These are phyloP conservation scores for Stephanocyclus meneghinianus DNA, from an alignment of 352 stramenopile genomes.

Conservation along the genomic window DNA sequence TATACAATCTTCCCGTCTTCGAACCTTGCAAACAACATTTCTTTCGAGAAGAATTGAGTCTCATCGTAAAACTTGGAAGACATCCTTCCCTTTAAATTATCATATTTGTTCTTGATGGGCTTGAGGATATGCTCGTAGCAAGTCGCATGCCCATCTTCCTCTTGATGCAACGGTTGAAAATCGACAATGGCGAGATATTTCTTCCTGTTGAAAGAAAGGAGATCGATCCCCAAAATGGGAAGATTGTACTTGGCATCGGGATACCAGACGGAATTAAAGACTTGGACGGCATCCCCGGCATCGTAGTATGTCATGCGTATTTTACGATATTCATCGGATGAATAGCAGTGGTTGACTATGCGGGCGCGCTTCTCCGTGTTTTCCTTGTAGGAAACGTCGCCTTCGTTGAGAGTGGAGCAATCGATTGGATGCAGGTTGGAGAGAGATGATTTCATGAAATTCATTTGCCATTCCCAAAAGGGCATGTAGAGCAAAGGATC, in stretches of 20 bases:
- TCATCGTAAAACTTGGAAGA: constrained; percentile 83
- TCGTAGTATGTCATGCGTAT: constrained; percentile 84
- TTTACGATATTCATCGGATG: constrained; percentile 77
- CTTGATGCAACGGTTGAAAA: constrained; percentile 76
- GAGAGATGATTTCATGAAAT: constrained; percentile 75
- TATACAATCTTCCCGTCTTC: constrained; percentile 69
- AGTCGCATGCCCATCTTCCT: constrained; percentile 59
- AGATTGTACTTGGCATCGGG: constrained; percentile 76
- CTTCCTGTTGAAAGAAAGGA: constrained; percentile 80
- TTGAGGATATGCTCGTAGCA: constrained; percentile 66
- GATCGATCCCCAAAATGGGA: constrained; percentile 78
- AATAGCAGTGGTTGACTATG: constrained; percentile 73
- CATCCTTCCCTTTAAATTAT: constrained; percentile 76
- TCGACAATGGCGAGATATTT: constrained; percentile 81
- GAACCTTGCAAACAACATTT: constrained; percentile 83
- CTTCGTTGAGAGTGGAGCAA: constrained; percentile 47
- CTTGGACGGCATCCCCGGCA: constrained; percentile 75
- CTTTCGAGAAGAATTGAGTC: constrained; percentile 79
- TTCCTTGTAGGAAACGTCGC: constrained; percentile 71
- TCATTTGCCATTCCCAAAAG: constrained; percentile 80
- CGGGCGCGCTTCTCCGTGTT: constrained; percentile 74
- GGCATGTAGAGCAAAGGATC: constrained; percentile 79
- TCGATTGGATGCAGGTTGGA: constrained; percentile 64
- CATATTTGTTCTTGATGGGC: constrained; percentile 75
- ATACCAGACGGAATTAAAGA: constrained; percentile 82